A percentile compares a stretch with the other conserved stretches of the same genome.
These are phyloP conservation scores for Cicer arietinum DNA, from an alignment of 306 rosid genomes.

Conservation along the genomic window DNA sequence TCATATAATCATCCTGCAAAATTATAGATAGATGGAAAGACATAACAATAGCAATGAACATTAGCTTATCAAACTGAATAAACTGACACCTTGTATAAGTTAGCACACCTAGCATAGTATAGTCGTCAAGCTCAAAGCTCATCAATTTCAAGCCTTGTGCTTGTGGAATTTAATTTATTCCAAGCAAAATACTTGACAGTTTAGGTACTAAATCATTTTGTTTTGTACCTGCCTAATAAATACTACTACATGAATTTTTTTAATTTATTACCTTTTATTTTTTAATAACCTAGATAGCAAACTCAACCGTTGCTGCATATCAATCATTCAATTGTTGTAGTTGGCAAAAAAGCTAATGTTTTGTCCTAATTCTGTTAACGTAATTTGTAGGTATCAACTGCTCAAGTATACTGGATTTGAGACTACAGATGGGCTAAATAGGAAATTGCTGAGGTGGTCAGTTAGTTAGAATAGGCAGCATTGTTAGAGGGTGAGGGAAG, in stretches of 20 bases:
- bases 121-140: background rate
- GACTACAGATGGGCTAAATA: too few relatives aligned
- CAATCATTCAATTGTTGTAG: background rate
- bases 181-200: background rate
- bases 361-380: background rate
- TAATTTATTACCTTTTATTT: background rate
- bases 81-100: background rate
- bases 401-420: too few relatives aligned
- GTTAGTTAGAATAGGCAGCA: too few relatives aligned
- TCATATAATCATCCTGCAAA: background rate
- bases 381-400: background rate
- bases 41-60: background rate
- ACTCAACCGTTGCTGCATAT: background rate
- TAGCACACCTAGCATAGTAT: background rate
- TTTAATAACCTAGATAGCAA: background rate
- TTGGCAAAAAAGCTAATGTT: background rate
- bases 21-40: background rate
- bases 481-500: too few relatives aligned
- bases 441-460: too few relatives aligned
- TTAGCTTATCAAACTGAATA: background rate
- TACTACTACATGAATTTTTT: background rate
- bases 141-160: background rate
- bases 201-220: background rate
- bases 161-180: background rate
- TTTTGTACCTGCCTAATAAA: background rate